Evolutionary conservation across 176 grass and related monocot species (phyloP).

Genomic region (Paspalum notatum): DNA sequence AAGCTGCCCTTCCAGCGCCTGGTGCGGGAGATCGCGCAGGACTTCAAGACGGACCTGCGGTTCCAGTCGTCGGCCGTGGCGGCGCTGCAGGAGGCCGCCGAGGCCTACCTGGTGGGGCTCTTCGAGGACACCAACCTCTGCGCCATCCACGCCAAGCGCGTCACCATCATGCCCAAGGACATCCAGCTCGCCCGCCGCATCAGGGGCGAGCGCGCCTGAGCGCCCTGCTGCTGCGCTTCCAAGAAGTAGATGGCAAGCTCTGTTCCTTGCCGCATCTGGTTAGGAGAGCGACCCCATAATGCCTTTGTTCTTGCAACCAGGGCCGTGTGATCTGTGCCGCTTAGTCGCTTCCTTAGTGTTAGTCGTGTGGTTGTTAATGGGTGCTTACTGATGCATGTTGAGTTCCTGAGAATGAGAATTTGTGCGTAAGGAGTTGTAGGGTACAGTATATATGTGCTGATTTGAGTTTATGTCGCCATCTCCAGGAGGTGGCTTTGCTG

Average conservation of each 20-base stretch:
- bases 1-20: conserved; percentile 89
- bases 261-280: neutral
- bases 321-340: neutral
- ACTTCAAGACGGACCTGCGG: conserved; percentile 90
- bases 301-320: neutral
- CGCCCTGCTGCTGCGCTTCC: neutral
- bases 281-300: no score
- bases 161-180: conserved; percentile 94
- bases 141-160: conserved; percentile 80
- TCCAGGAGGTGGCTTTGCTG: no score
- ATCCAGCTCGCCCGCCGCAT: conserved; percentile 79
- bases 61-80: conserved; percentile 77
- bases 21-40: conserved; percentile 85
- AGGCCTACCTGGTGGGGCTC: conserved; percentile 74
- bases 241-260: neutral
- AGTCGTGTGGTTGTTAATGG: no score
- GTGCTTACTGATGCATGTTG: no score
- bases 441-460: no score
- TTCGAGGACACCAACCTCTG: conserved; percentile 93
- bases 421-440: no score
- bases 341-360: neutral
- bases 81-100: conserved; percentile 78
- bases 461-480: no score
- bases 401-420: no score
- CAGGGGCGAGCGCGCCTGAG: conserved; percentile 67